Evolutionary conservation across 352 stramenopile species (phyloP), one percentile per base, ranked within the genome.

Genomic region (Phytopythium cucurbitacearum): DNA sequence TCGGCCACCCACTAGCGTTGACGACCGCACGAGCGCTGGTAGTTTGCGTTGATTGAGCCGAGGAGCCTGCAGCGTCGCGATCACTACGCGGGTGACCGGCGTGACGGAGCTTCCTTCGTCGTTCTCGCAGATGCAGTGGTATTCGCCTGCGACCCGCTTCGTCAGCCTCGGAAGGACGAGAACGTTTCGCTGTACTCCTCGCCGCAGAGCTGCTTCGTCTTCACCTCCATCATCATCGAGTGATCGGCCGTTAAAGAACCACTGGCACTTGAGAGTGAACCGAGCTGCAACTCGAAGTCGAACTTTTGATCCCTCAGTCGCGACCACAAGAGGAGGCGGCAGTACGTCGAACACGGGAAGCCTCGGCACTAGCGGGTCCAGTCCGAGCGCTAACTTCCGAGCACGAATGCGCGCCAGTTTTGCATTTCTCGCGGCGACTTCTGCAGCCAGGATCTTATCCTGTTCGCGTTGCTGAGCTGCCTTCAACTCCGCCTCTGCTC

Each of bases 101-200:
- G 75, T 75, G 37, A 51, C 70, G 5, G 62, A 57, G 0, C 13
- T 49, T 6, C 79, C 76, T 53, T 89, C 79, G 45, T 89, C 79
- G 47, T 89, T 87, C 42, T 75, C 63, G 41, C 73, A 87, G 13
- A 72, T 69, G 53, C 78, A 89, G 51, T 67, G 73, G 54, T 87
- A 87, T 34, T 86, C 69, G 1, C 73, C 78, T 7, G 53, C 56
- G 4, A 72, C 63, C 4, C 79, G 76, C 42, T 66, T 73, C 2
- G 69, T 80, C 40, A 85, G 57, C 6, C 60, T 67, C 2, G 37
- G 7, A 13, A 89, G 58, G 5, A 73, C 41, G 13, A 89, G 67
- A 4, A 63, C 76, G 47, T 51, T 69, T 6, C 59, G 64, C 34
- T 62, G 57, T 11, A 60, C 52, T 8, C 74, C 75, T 9, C 21